Base-by-base conservation (phyloP, 2,329 filamentous ascomycete genomes). In the Rhynchosporium secalis region DNA sequence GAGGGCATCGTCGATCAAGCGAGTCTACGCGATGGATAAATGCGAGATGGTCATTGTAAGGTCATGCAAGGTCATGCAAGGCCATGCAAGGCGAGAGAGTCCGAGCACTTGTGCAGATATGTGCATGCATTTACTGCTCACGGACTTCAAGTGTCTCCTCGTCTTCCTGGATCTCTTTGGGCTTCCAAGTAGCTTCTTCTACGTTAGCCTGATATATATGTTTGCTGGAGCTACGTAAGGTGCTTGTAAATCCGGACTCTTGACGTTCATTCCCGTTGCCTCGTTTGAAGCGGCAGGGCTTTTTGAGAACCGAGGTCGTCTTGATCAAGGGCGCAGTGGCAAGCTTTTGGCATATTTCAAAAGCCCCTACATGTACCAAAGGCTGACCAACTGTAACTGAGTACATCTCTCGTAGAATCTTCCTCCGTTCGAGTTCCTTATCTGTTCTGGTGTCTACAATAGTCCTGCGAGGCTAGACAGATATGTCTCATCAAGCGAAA, bases 1-100 rank as follows among this genome's bases (percentile, higher is more conserved):
- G 47, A 36, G 29, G 49, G 7, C n/a, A 38, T 33, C 49, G 7
- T 15, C 3, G 28, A 52, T 43, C 15, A 38, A 59, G 57, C 38
- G 54, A 54, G 4, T 59, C 58, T 54, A 54, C 40, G 54, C 58
- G 58, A 29, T 60, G 58, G 58, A 56, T 56, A 61, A 60, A 54
- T 45, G 29, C 54, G 20, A 20, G 9, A 36, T 54, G n/a, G 26
- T 12, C 20, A 41, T 20, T 41, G 51, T 28, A 54, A 45, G 41
- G 15, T 20, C 36, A 56, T 61, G 58, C 58, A 20, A 1, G 20
- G 20, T 20, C 20, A 41, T 41, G 51, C 40, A 54, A 45, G 41
- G 15, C 33, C 36, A 56, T 61, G 58, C 58, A 56, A 60, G 58
- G 51, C 41, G 40, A 46, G 36, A 49, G 41, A 36, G 49, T 61